Conservation (phyloP, 1,284 basidiomycete species). For the Vanrija sp. region DNA sequence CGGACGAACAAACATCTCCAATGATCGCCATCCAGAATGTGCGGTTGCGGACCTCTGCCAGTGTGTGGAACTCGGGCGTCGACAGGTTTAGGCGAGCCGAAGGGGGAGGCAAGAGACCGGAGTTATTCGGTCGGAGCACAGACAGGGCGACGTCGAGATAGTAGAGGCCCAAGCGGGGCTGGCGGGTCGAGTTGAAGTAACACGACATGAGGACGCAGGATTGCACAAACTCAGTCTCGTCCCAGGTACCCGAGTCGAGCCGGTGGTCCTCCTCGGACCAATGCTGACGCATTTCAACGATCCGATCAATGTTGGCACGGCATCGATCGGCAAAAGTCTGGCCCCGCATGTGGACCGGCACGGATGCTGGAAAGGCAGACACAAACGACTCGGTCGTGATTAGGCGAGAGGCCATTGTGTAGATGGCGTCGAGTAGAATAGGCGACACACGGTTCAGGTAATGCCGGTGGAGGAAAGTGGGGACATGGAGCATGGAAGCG, state of each 20-base stretch:
- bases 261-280: conserved; percentile 33
- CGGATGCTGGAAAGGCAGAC: conserved; percentile 24
- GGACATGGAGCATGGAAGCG: conserved; percentile 48
- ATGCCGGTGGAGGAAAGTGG: conserved; percentile 50
- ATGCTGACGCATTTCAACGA: conserved; percentile 28
- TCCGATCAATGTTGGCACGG: conserved; percentile 29
- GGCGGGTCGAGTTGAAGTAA: conserved; percentile 47
- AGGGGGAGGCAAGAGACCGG: conserved; percentile 22
- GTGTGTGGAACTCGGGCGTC: conserved; percentile 33
- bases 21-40: conserved; percentile 48
- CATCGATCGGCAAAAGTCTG: conserved; percentile 42
- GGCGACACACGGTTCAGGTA: conserved; percentile 47
- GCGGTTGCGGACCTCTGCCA: conserved; percentile 40
- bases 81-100: conserved; percentile 23
- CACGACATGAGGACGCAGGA: conserved; percentile 45
- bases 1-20: conserved; percentile 42
- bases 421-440: conserved; percentile 50
- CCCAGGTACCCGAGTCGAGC: conserved; percentile 38
- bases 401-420: conserved; percentile 47
- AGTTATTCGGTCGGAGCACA: conserved; percentile 27
- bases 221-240: conserved; percentile 49
- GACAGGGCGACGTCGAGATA: conserved; percentile 46
- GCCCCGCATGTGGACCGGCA: conserved; percentile 37
- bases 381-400: conserved; percentile 40
- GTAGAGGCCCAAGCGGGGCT: conserved; percentile 40